Conservation (phyloP, 1,284 basidiomycete genomes). For the Pterulicium gracile region DNA sequence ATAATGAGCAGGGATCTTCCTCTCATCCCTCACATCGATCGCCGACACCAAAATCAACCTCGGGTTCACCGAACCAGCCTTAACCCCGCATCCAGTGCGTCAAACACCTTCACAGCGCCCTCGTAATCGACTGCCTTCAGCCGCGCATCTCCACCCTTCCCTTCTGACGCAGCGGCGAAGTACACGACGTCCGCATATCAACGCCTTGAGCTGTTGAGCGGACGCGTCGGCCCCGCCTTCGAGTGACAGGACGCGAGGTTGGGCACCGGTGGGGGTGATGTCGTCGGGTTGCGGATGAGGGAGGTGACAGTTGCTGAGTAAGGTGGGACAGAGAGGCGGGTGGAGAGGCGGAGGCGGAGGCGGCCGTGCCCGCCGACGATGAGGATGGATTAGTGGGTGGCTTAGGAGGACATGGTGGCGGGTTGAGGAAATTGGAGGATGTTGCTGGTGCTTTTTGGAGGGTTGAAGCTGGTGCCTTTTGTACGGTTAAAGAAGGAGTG, state of each 20-base stretch:
- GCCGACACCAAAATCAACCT: conserved; percentile 54
- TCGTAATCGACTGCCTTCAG: too few species aligned
- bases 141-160: too few species aligned
- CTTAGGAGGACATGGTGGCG: too few species aligned
- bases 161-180: too few species aligned
- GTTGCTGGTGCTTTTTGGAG: too few species aligned
- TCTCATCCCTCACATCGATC: conserved; percentile 46
- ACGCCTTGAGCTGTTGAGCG: conserved; percentile 33
- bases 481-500: too few species aligned
- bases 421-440: too few species aligned
- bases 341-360: conserved; percentile 13
- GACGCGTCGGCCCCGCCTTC: conserved; percentile 48
- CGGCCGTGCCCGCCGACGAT: conserved; percentile 46
- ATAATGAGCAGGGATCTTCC: conserved; percentile 45
- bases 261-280: conserved; percentile 32
- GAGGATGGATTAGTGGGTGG: too few species aligned
- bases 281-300: conserved; percentile 43
- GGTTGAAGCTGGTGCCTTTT: too few species aligned
- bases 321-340: conserved; percentile 17
- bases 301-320: conserved; percentile 40
- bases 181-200: too few species aligned
- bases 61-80: too few species aligned
- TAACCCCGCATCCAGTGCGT: conserved; percentile 46
- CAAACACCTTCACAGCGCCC: conserved; percentile 63
- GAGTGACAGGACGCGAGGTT: conserved; percentile 47